Evolutionary conservation across 179 eudicot genomes (phyloP), one percentile per base, ranked within the genome.

Genomic region (Dionaea muscipula): DNA sequence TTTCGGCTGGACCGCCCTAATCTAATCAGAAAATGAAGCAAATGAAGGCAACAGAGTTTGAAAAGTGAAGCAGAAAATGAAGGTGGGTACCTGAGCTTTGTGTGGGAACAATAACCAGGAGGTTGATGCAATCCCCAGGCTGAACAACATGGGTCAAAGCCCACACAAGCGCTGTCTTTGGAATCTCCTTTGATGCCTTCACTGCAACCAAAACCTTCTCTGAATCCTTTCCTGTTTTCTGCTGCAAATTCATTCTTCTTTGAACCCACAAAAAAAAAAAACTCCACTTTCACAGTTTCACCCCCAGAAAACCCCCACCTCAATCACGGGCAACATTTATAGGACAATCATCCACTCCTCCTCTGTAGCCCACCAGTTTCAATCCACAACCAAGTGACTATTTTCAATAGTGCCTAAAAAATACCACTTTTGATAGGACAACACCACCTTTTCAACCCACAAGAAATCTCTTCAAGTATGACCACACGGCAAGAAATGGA

Each of bases 131-230:
- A 64, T 93, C 87, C 39, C 94, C 96, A 52, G 99, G 99, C 60
- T 93, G 99, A 68, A 83, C 96, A 68, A 93, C 96, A 75, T 93
- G 99, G 76, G 80, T 85, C 68, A 93, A 71, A 49, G 99, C 95
- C 99, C 99, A 93, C 49, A 93, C 73, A 15, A 93, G 74, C 20
- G 94, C 99, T 38, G 82, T 67, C 48, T 79, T 93, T 14, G 95
- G 85, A 1, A 93, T 81, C 56, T 88, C 99, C 59, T 78, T 88
- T 19, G 96, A 73, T 15, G 99, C 96, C 76, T 88, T 93, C 9
- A 88, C 99, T 44, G 94, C 99, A 38, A 93, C 99, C 38, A 93
- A 66, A 8, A 88, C 90, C 64, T 85, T 88, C 77, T 82, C 91
- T 33, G 72, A 72, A 33, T 51, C 71, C 48, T 65, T 69, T 51